These are phyloP conservation scores for Phytopythium kandeliae DNA, from an alignment of 352 stramenopile species.

Conservation along the genomic window DNA sequence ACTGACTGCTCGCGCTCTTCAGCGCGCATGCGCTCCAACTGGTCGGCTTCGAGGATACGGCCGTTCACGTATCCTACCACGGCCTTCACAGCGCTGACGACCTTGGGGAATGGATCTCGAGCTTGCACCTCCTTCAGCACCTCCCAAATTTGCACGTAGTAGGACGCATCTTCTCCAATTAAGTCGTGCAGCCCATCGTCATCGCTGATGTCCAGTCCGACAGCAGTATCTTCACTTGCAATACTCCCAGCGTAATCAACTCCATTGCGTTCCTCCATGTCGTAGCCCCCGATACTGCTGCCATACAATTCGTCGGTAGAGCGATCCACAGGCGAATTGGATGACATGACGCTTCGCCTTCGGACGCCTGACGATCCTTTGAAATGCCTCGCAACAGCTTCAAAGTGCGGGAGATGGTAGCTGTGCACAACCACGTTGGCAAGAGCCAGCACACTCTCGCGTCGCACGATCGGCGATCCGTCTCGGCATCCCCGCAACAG, in stretches of 20 bases:
- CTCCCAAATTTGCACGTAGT: constrained; percentile 86
- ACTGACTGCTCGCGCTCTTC: constrained; percentile 16
- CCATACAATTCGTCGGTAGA: background rate
- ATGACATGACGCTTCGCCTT: constrained; percentile 3
- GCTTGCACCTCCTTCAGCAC: constrained; percentile 81
- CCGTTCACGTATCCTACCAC: constrained; percentile 64
- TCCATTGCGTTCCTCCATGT: background rate
- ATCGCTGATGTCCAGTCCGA: constrained; percentile 5
- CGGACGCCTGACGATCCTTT: constrained; percentile 41
- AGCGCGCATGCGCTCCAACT: constrained; percentile 31
- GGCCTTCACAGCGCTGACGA: constrained; percentile 47
- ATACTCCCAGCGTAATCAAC: background rate
- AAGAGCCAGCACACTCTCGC: constrained; percentile 79
- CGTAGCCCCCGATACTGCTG: constrained; percentile 1
- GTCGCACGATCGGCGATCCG: constrained; percentile 77
- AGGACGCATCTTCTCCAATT: constrained; percentile 59
- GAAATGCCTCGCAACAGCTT: constrained; percentile 76
- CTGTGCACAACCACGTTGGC: constrained; percentile 85
- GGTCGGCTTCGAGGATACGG: constrained; percentile 44
- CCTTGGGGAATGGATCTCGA: constrained; percentile 82
- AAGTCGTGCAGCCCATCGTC: constrained; percentile 33
- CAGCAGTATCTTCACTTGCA: constrained; percentile 3
- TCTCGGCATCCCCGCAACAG: constrained; percentile 66
- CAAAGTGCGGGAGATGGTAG: constrained; percentile 81
- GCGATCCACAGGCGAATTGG: background rate